Base-by-base conservation (phyloP, 2,329 filamentous ascomycete species). In the Didymella lethalis region DNA sequence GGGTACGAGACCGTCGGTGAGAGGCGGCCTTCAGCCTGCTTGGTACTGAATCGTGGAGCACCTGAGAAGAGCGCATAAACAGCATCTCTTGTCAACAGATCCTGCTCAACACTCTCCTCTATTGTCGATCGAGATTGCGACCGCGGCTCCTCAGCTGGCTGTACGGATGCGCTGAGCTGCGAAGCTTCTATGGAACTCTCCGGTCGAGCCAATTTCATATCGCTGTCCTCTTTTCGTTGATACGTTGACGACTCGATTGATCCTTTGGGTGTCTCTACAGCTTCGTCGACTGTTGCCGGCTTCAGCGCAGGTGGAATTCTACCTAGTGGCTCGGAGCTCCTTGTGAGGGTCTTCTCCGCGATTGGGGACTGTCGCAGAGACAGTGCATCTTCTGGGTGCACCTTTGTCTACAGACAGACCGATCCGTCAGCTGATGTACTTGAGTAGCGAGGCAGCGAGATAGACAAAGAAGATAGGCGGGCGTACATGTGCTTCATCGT, bases 51-150 rank as follows among this genome's bases (percentile, higher is more conserved):
- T 72, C 90, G 88, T 63, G 89, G 89, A 43, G 89, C 89, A n/a
- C 89, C 89, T 26, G 88, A 90, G 80, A 91, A 92, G 68, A 91
- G 83, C 75, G 87, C 86, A 77, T 88, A 86, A 50, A 91, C 79
- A 64, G 90, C 86, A 40, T 81, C 78, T 45, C 86, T 82, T 66
- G 59, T 68, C 25, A 77, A 57, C 0, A 57, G 26, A 8, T 69
- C 62, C n/a, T 52, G 36, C 25, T 65, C 65, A 1, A 67, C 61
- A 38, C 56, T 59, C 29, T 46, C 46, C 28, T 62, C 54, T 25
- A 63, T 67, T 36, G 58, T 49, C 2, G 60, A 54, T 12, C 63
- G 64, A 36, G 64, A 62, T 12, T 64, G 63, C 14, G 60, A 54
- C 29, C 58, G 40, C 26, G 50, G 29, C 26, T 62, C 55, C n/a